Base-by-base conservation (phyloP, 129 eudicot genomes). In the Smallanthus sonchifolius region DNA sequence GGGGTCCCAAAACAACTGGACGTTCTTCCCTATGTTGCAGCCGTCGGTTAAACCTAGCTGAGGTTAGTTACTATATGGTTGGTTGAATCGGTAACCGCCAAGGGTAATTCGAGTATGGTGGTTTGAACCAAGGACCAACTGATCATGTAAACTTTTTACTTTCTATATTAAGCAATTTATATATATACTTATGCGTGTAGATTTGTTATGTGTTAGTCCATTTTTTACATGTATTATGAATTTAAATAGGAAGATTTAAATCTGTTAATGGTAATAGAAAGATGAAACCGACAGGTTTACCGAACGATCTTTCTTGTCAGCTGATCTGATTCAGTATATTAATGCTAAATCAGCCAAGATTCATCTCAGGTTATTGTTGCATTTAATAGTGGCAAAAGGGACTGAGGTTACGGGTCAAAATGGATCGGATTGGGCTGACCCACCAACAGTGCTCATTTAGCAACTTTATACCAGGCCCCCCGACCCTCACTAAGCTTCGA, bases 21-120 rank as follows among this genome's bases (percentile, higher is more conserved):
- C 88, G 34, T 94, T 94, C 85, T 91, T 90, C 66, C 97, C 98
- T 9, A 76, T 85, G 96, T 72, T 90, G 74, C 93, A 88, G 43
- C 81, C 99, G 55, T 88, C 86, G 14, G 91, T 87, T 80, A 63
- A 72, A 17, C 78, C 68, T 30, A 86, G 93, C 81, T 94, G 77
- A 92, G 73, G 61, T 30, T 45, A 54, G 73, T 38, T 63, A 47
- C 67, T 49, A 24, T 40, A 49, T 51, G 34, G 69, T 20, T 55
- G 75, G 39, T 47, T 16, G 65, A 35, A 70, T 60, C 1, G 28
- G 37, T 70, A 65, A 35, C 17, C 52, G 36, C 76, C n/a, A 30
- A 10, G 28, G 30, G 55, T 75, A 51, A 64, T 66, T 75, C 11
- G 43, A 47, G 61, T 14, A 15, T 62, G 75, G 75, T 68, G 75